Base-by-base conservation (phyloP, 164 flowering plant species). In the Vitis riparia region DNA sequence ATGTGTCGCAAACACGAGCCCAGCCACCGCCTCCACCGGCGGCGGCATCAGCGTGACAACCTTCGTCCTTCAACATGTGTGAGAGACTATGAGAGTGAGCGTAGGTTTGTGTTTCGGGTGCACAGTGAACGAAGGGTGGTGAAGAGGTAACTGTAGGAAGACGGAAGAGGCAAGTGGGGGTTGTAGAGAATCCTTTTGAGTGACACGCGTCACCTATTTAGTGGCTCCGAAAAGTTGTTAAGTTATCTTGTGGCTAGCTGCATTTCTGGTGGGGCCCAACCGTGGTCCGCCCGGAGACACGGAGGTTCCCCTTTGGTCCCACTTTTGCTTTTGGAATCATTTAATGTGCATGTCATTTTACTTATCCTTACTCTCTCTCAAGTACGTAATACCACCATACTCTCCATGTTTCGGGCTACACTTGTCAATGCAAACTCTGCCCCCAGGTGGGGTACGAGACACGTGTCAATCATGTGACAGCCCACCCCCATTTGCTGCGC, bases 1-100 rank as follows among this genome's bases (percentile, higher is more conserved):
- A 90, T 0, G 86, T 80, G 78, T 90, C 88, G 57, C 94, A 89
- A 0, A 68, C 72, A 0, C 89, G 86, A 12, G 82, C 77, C 91
- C 92, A 82, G 14, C 30, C 58, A 4, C 73, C 51, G 13, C 76
- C 73, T 30, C 71, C 51, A 19, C 60, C 78, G 13, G 53, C 61
- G 16, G 63, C 68, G 15, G n/a, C 67, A 49, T 66, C 55, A 1
- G 63, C 53, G 29, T 37, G 19, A 37, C 5, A 37, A 29, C 19
- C 55, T 44, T 73, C 81, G 53, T 71, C 75, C 71, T 83, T 81
- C 70, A 81, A 47, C 80, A 76, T 78, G 16, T 63, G 63, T 55
- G 0, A 5, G 13, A 3, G 53, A 2, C 8, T 8, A 32, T 19
- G 27, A 23, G 27, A 1, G 27, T 23, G 27, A 23, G 27, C 27